Conservation (phyloP, 768 basidiomycete species). For the Podaxis mareebaensis region DNA sequence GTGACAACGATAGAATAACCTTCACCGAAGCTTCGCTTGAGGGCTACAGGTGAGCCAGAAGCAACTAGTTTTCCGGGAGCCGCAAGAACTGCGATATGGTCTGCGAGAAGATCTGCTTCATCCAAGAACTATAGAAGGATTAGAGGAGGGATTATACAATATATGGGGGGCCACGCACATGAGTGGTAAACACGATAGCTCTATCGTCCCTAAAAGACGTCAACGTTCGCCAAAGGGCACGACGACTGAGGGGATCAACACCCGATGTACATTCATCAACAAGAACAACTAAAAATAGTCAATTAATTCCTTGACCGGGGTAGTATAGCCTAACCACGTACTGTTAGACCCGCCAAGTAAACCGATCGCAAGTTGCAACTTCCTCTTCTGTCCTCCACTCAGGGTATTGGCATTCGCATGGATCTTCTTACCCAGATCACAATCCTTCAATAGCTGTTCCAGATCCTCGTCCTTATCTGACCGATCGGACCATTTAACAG, state of each 20-base stretch:
- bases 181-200: conserved; percentile 77
- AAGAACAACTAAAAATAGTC: conserved; percentile 42
- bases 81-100: conserved; percentile 73
- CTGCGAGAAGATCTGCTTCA: conserved; percentile 77
- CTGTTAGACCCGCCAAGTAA: conserved; percentile 74
- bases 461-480: conserved; percentile 54
- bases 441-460: conserved; percentile 65
- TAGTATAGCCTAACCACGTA: conserved; percentile 29
- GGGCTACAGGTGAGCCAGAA: conserved; percentile 68
- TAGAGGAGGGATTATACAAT: not conserved
- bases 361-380: conserved; percentile 81
- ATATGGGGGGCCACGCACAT: conserved; percentile 43
- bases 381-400: conserved; percentile 81
- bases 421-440: conserved; percentile 72
- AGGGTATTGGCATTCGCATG: conserved; percentile 64
- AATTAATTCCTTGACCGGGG: not conserved
- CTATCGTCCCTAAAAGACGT: conserved; percentile 65
- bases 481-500: conserved; percentile 62
- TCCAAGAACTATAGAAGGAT: conserved; percentile 58
- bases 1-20: conserved; percentile 68
- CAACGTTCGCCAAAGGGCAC: conserved; percentile 76
- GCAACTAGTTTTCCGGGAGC: conserved; percentile 77
- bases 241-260: conserved; percentile 77
- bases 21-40: conserved; percentile 70
- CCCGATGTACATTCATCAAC: conserved; percentile 78